A percentile compares a stretch with the other conserved stretches of the same genome.
Conservation (phyloP, 495 filamentous ascomycete genomes). For the Penicillium dipodomyicola region DNA sequence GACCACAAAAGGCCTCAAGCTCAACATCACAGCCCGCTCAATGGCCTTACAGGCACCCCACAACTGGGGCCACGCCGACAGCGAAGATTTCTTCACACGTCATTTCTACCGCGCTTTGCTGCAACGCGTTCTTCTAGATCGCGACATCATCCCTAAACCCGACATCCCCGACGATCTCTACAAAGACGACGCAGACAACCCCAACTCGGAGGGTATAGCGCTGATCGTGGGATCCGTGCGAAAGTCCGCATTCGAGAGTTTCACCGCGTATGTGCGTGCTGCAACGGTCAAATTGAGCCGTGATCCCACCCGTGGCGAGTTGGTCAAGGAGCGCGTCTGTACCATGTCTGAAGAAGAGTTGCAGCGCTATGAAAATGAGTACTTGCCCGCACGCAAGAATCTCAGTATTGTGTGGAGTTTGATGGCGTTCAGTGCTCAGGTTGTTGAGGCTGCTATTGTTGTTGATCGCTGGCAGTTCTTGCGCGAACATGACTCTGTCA, state of each 20-base stretch:
- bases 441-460: constrained; percentile 87
- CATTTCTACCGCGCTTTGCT: constrained; percentile 92
- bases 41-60: constrained; percentile 94
- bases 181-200: constrained; percentile 27
- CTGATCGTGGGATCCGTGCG: constrained; percentile 83
- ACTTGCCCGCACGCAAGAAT: constrained; percentile 68
- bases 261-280: constrained; percentile 73
- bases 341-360: constrained; percentile 72
- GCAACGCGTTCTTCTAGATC: constrained; percentile 85
- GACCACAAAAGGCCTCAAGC: constrained; percentile 59
- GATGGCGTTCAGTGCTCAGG: constrained; percentile 90
- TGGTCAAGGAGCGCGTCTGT: constrained; percentile 59
- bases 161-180: constrained; percentile 34
- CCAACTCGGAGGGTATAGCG: constrained; percentile 51
- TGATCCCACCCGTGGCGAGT: constrained; percentile 53
- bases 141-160: constrained; percentile 64
- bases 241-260: constrained; percentile 75
- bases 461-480: constrained; percentile 90
- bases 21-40: constrained; percentile 95
- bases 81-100: constrained; percentile 83
- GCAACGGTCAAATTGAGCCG: constrained; percentile 69
- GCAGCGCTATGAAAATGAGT: constrained; percentile 61
- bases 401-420: constrained; percentile 84
- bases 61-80: constrained; percentile 82
- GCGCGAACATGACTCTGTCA: constrained; percentile 64